phyloP scores from a whole-genome alignment of 2,329 filamentous ascomycete genomes.

The Aureobasidium zeae region DNA sequence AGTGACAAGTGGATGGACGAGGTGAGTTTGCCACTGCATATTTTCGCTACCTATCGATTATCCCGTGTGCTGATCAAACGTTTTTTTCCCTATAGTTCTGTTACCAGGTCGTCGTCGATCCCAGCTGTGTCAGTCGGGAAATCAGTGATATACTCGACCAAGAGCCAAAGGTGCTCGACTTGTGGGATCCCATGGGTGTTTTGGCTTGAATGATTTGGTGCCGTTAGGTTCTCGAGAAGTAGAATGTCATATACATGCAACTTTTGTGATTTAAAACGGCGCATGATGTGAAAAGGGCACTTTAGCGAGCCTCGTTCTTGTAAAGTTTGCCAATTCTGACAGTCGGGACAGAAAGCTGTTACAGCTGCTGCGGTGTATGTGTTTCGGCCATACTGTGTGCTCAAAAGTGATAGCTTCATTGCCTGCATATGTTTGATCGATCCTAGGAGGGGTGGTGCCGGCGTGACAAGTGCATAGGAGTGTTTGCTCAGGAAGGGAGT shows the following conservation, averaged over 20 bases:
- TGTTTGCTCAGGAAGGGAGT: too few relatives aligned
- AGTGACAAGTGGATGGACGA: slow-evolving; percentile 56
- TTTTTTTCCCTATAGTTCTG: slow-evolving; percentile 45
- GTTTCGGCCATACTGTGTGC: too few relatives aligned
- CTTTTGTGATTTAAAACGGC: too few relatives aligned
- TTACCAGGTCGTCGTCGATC: slow-evolving; percentile 79
- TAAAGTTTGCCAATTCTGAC: not conserved
- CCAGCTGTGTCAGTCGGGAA: slow-evolving; percentile 48
- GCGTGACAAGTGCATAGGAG: not conserved
- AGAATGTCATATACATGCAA: too few relatives aligned
- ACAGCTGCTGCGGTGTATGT: too few relatives aligned
- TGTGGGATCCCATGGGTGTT: slow-evolving; percentile 35
- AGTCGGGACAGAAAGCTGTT: slow-evolving; percentile 1
- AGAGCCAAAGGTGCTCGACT: slow-evolving; percentile 59
- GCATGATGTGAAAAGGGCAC: too few relatives aligned
- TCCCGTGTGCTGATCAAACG: slow-evolving; percentile 1
- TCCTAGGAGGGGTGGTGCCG: too few relatives aligned
- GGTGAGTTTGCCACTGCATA: slow-evolving; percentile 17
- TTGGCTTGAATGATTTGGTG: slow-evolving; percentile 8
- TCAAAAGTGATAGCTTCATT: too few relatives aligned
- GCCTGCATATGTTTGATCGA: slow-evolving; percentile 7
- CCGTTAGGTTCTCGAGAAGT: too few relatives aligned
- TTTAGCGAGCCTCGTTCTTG: too few relatives aligned
- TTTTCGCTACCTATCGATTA: not conserved
- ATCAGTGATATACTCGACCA: slow-evolving; percentile 61